These are phyloP conservation scores for Tillandsia leiboldiana DNA, from an alignment of 176 grass and related monocot species.

Conservation along the genomic window DNA sequence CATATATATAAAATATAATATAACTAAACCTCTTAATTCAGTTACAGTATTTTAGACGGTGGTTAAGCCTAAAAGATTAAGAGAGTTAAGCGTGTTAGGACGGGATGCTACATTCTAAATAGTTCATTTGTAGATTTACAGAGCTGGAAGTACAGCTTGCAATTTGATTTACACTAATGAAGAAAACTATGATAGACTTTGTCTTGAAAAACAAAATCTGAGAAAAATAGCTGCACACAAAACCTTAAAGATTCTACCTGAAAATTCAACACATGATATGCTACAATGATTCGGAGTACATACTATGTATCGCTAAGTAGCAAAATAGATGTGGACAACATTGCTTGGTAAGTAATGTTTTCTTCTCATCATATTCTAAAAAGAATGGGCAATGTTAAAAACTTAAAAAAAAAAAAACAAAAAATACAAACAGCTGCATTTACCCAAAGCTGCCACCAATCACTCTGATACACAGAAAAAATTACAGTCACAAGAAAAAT, in stretches of 20 bases:
- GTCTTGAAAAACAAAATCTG: too few relatives aligned
- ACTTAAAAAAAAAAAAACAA: background rate
- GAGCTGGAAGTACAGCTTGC: too few relatives aligned
- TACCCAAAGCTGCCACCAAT: slow-evolving; percentile 33
- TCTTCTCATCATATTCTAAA: slow-evolving; percentile 13
- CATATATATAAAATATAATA: too few relatives aligned
- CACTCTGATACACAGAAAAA: background rate
- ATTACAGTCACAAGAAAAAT: slow-evolving; percentile 12
- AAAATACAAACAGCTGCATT: slow-evolving; percentile 33
- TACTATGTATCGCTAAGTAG: background rate
- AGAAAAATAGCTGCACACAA: too few relatives aligned
- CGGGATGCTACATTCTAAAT: too few relatives aligned
- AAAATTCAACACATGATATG: background rate
- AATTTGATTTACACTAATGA: too few relatives aligned
- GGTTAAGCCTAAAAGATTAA: too few relatives aligned
- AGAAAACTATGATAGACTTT: too few relatives aligned
- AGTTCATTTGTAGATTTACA: too few relatives aligned
- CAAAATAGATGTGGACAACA: background rate
- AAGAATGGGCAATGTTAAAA: slow-evolving; percentile 34
- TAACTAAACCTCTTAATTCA: too few relatives aligned
- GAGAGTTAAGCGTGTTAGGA: too few relatives aligned
- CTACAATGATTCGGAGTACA: background rate
- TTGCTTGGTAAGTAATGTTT: background rate
- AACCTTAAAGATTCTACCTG: background rate
- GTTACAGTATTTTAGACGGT: too few relatives aligned